A percentile compares a stretch with the other conserved stretches of the same genome.
Evolutionary conservation across 2,329 filamentous ascomycete species (phyloP).

Genomic region (Trichothecium sympodiale): DNA sequence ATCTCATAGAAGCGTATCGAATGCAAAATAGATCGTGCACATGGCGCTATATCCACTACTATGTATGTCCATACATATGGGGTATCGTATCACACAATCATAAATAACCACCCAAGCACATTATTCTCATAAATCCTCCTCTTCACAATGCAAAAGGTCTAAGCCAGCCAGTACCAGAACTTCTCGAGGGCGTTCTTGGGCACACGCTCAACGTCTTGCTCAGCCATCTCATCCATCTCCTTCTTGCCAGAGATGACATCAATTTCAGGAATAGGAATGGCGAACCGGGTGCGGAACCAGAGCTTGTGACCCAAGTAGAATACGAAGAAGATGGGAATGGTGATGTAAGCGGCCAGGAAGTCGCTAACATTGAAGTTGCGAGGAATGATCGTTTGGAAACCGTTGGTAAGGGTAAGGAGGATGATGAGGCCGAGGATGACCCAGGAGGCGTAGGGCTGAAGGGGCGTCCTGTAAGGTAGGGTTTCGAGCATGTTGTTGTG

Average conservation of each 20-base stretch:
- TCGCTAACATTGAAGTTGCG: conserved; percentile 47
- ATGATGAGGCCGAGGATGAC: conserved; percentile 44
- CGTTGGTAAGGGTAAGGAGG: conserved; percentile 61
- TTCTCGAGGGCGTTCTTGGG: conserved; percentile 40
- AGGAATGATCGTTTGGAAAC: conserved; percentile 64
- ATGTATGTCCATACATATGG: no score
- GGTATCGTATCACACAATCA: no score
- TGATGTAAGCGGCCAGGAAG: conserved; percentile 58
- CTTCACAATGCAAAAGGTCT: conserved; percentile 3
- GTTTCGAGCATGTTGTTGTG: conserved; percentile 36
- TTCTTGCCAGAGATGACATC: conserved; percentile 47
- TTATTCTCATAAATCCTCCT: no score
- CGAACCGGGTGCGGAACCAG: conserved; percentile 29
- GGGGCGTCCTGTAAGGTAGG: conserved; percentile 39
- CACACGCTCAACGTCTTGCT: conserved; percentile 32
- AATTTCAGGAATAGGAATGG: conserved; percentile 33
- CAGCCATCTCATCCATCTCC: conserved; percentile 49
- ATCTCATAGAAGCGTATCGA: no score
- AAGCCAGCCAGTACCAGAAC: conserved; percentile 47
- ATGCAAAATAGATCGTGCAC: no score
- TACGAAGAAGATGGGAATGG: conserved; percentile 46
- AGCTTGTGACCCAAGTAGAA: conserved; percentile 53
- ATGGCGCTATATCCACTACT: no score
- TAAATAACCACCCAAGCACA: no score
- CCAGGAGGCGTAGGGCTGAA: conserved; percentile 55